Evolutionary conservation across 345 rosid species (phyloP), one percentile per base, ranked within the genome.

Genomic region (Bretschneidera sinensis): DNA sequence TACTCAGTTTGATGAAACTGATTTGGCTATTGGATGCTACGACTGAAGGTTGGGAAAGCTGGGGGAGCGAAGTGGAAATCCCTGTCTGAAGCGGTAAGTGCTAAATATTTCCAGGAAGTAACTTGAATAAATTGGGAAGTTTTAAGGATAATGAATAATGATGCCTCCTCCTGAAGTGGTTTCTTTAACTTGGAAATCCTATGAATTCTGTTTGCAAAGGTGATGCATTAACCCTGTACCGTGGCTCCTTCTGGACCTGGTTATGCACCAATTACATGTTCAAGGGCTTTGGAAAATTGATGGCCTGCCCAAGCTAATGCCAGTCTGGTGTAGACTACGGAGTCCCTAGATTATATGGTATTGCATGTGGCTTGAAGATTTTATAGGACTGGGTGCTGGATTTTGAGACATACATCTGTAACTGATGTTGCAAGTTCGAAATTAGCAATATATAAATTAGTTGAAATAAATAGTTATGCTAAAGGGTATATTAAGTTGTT

Each of bases 31-130:
- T 67, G 21, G 21, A 31, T 64, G 13, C 9, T 77, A 54, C 69
- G 55, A 43, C 31, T 65, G 66, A 61, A 79, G 87, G 87, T 82
- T 43, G 84, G 87, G 17, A 82, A 79, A 69, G 87, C 87, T 18
- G 87, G 77, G 0, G 87, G 87, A 48, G 69, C 50, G 60, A 82
- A 68, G 71, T 82, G 87, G 87, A 82, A 75, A 54, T 65, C 78
- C 8, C 8, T 82, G 82, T 65, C 82, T 28, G 58, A 34, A 43
- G 73, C 56, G 39, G 81, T 75, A 65, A 74, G 79, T 70, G 16
- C 33, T 53, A 43, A 43, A 51, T 18, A 33, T 52, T 19, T 49
- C 13, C 60, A 4, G 35, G 35, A 31, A 31, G 35, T 4, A 31
- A 31, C 35, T 31, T 31, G 6, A 31, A 31, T 31, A 4, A 9